These are phyloP conservation scores for Noccaea bulbosa DNA, from an alignment of 345 rosid species.

Conservation along the genomic window DNA sequence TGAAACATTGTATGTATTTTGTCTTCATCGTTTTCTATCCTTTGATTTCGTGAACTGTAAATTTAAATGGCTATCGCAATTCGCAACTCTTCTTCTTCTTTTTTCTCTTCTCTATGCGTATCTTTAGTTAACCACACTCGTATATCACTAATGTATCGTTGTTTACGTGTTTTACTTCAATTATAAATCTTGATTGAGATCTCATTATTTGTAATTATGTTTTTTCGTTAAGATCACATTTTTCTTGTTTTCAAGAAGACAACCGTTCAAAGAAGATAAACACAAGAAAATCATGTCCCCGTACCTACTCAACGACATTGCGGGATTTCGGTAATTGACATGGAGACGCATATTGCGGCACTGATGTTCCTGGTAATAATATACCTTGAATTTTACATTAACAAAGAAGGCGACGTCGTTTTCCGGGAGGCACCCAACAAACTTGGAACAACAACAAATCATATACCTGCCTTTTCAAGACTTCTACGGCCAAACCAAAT, in stretches of 20 bases:
- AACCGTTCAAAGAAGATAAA: not conserved
- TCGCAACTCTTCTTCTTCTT: constrained; percentile 3
- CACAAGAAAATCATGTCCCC: not conserved
- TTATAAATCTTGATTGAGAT: not conserved
- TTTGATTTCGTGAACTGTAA: not conserved
- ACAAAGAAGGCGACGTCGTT: too few species aligned
- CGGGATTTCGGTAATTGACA: too few species aligned
- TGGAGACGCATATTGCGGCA: too few species aligned
- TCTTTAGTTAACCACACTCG: not conserved
- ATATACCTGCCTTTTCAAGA: constrained; percentile 6
- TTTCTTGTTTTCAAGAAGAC: not conserved
- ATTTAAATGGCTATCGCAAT: not conserved
- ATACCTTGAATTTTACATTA: too few species aligned
- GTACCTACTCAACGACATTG: too few species aligned
- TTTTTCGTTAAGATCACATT: not conserved
- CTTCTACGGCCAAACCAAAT: not conserved
- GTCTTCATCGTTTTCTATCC: not conserved
- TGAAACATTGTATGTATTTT: not conserved
- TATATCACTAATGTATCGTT: not conserved
- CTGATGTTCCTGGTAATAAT: too few species aligned
- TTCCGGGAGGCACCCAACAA: too few species aligned
- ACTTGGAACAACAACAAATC: not conserved
- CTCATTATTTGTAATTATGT: not conserved
- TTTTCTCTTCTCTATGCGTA: not conserved
- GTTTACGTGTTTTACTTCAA: not conserved